Conservation (phyloP, 169 alveolate species). For the Toxoplasma gondii region DNA sequence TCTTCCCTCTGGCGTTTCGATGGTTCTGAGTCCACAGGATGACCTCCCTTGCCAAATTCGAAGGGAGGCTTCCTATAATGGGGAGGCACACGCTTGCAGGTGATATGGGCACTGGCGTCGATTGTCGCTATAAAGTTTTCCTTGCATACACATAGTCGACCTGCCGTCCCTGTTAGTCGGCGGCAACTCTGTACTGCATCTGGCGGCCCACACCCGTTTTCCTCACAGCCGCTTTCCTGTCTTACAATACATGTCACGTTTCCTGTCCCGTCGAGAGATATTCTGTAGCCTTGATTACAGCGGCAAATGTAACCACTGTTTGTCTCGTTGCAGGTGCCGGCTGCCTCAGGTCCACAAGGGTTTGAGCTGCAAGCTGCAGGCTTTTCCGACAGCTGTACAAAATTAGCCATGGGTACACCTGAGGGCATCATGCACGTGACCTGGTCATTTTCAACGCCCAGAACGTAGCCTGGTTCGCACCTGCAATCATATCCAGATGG, state of each 20-base stretch:
- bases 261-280: neutral
- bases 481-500: neutral
- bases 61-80: neutral
- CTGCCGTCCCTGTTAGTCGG: neutral
- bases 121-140: neutral
- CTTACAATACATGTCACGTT: neutral
- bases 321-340: neutral
- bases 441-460: neutral
- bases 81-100: neutral
- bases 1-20: neutral
- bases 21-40: neutral
- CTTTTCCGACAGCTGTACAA: neutral
- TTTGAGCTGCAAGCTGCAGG: neutral
- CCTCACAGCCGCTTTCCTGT: neutral
- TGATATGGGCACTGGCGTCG: neutral
- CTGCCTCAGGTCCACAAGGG: slow-evolving; percentile 3
- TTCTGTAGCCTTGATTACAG: neutral
- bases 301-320: neutral
- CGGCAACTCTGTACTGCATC: neutral
- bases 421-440: neutral
- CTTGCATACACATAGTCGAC: neutral
- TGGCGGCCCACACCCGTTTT: neutral
- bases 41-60: neutral
- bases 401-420: neutral
- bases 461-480: neutral